These are phyloP conservation scores for Aureobasidium sp. DNA, from an alignment of 2,329 filamentous ascomycete species.

Conservation along the genomic window DNA sequence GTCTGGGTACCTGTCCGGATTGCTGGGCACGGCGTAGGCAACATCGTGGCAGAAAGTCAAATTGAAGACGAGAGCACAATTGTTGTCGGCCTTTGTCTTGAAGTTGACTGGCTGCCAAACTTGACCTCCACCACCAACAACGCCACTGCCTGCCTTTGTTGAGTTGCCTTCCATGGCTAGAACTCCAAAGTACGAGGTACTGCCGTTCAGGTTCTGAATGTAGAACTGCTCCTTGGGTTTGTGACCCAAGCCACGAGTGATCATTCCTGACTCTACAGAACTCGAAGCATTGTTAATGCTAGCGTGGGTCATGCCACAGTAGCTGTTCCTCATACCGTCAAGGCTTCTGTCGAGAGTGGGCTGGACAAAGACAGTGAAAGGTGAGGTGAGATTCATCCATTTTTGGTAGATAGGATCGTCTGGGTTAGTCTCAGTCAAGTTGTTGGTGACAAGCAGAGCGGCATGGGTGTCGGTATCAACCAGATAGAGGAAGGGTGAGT, in stretches of 20 bases:
- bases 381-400: constrained; percentile 50
- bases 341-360: constrained; percentile 54
- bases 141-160: constrained; percentile 47
- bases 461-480: constrained; percentile 78
- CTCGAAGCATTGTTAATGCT: constrained; percentile 33
- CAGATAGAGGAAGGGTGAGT: constrained; percentile 59
- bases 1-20: constrained; percentile 56
- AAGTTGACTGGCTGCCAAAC: constrained; percentile 59
- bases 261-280: constrained; percentile 54
- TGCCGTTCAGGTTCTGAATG: constrained; percentile 65
- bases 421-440: constrained; percentile 52
- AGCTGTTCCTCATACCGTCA: constrained; percentile 68
- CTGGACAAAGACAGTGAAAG: constrained; percentile 69
- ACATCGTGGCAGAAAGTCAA: constrained; percentile 84
- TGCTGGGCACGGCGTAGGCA: constrained; percentile 85
- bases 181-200: constrained; percentile 64
- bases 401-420: constrained; percentile 44
- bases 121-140: constrained; percentile 64
- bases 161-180: constrained; percentile 56
- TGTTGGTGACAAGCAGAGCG: constrained; percentile 70
- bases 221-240: constrained; percentile 85
- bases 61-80: constrained; percentile 79
- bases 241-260: constrained; percentile 56
- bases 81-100: constrained; percentile 50
- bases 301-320: constrained; percentile 66